Conservation (phyloP, 331 rosid genomes). For the Quercus phellos region DNA sequence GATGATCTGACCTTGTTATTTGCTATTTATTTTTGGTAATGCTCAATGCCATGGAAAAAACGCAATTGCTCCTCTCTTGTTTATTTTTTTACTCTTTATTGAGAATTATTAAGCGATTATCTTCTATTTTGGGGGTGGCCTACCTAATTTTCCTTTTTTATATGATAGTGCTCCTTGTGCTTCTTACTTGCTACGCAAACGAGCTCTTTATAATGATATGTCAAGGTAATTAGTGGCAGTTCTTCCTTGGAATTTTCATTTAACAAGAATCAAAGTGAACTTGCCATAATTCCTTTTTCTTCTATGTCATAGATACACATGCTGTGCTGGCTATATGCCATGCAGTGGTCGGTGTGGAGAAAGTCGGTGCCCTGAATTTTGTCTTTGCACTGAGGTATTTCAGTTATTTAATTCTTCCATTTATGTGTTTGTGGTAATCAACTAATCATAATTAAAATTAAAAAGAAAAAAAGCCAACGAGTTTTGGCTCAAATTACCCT, state of each 20-base stretch:
- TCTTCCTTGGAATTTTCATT: neutral
- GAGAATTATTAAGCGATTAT: neutral
- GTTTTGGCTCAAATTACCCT: too few species aligned
- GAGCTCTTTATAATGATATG: conserved; percentile 83
- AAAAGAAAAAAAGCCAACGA: too few species aligned
- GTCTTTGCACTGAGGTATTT: conserved; percentile 80
- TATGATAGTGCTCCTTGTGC: conserved; percentile 64
- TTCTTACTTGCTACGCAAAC: conserved; percentile 75
- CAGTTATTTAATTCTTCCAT: neutral
- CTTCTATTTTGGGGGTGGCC: neutral
- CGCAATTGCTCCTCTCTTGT: neutral
- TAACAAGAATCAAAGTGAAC: neutral
- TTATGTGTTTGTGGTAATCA: neutral
- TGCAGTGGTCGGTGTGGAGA: conserved; percentile 97
- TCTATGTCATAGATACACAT: conserved; percentile 53
- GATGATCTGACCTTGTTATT: conserved; percentile 4
- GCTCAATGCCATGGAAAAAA: neutral
- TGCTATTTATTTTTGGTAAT: neutral
- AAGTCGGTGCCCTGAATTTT: conserved; percentile 75
- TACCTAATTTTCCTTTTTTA: conserved; percentile 21
- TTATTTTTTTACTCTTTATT: neutral
- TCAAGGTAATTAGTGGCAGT: conserved; percentile 52
- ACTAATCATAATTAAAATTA: neutral
- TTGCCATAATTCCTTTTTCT: neutral
- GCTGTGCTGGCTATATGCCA: conserved; percentile 97